Conservation (phyloP, 2,329 filamentous ascomycete species). For the Aquanectria penicillioides region DNA sequence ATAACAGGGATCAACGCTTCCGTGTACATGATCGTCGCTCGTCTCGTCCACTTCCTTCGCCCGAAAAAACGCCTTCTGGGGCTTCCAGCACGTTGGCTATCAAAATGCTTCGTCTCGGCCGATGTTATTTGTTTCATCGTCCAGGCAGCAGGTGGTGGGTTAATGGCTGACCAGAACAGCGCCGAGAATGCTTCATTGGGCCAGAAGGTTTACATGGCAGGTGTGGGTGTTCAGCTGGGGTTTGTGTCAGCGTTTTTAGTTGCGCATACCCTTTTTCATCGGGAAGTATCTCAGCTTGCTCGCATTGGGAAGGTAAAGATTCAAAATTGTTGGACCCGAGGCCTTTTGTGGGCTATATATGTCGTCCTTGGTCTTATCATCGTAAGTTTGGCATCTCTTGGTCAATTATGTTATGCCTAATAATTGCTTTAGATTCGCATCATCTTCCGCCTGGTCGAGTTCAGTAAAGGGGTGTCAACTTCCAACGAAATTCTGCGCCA, state of each 20-base stretch:
- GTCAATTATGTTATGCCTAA: neutral
- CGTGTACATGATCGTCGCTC: slow-evolving; percentile 54
- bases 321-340: slow-evolving; percentile 8
- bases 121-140: slow-evolving; percentile 48
- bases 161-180: slow-evolving; percentile 26
- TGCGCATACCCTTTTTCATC: slow-evolving; percentile 41
- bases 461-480: slow-evolving; percentile 49
- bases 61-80: slow-evolving; percentile 46
- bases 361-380: slow-evolving; percentile 46
- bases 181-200: slow-evolving; percentile 11
- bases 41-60: slow-evolving; percentile 54
- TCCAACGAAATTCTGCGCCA: slow-evolving; percentile 37
- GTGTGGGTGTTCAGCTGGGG: slow-evolving; percentile 58
- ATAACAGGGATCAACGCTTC: slow-evolving; percentile 54
- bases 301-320: slow-evolving; percentile 14
- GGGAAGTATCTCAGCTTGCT: neutral
- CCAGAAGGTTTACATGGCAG: slow-evolving; percentile 56
- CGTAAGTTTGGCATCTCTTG: slow-evolving; percentile 35
- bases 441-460: slow-evolving; percentile 63
- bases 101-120: slow-evolving; percentile 50
- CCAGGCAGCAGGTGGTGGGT: slow-evolving; percentile 44
- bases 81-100: slow-evolving; percentile 48
- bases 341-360: slow-evolving; percentile 38
- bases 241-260: slow-evolving; percentile 57
- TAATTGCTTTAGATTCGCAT: slow-evolving; percentile 50